Evolutionary conservation across 768 basidiomycete genomes (phyloP).

Genomic region (Hortiboletus flavorubellus): DNA sequence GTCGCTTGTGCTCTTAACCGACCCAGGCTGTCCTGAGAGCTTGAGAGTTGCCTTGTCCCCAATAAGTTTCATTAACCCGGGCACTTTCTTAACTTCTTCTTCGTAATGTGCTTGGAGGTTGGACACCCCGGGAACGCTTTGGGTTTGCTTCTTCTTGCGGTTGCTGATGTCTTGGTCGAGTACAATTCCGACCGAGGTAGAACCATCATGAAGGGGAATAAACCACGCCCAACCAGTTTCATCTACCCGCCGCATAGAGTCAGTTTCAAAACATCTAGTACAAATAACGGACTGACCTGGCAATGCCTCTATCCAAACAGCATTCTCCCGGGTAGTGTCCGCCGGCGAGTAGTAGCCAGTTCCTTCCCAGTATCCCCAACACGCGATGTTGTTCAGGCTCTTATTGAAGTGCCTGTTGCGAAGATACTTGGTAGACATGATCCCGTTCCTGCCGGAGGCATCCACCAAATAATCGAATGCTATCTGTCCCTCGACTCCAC

Average conservation of each 20-base stretch:
- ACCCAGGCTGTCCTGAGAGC: not conserved
- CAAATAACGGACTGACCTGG: not conserved
- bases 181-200: constrained; percentile 53
- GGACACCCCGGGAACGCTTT: too few species aligned
- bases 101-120: constrained; percentile 6
- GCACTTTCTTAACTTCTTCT: constrained; percentile 4
- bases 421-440: constrained; percentile 28
- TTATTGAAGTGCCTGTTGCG: constrained; percentile 35
- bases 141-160: constrained; percentile 18
- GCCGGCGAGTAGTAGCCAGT: constrained; percentile 28
- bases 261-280: too few species aligned
- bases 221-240: constrained; percentile 58
- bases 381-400: constrained; percentile 33
- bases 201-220: constrained; percentile 49
- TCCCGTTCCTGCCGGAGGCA: constrained; percentile 12
- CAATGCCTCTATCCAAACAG: constrained; percentile 36
- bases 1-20: constrained; percentile 43
- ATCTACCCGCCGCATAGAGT: constrained; percentile 27
- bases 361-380: constrained; percentile 38
- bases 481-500: not conserved
- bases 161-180: constrained; percentile 38
- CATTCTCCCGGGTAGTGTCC: constrained; percentile 31
- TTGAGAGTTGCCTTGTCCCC: too few species aligned
- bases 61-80: too few species aligned
- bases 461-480: constrained; percentile 10